phyloP scores from a whole-genome alignment of 805 yeast species.

The Wickerhamiella brachini region DNA sequence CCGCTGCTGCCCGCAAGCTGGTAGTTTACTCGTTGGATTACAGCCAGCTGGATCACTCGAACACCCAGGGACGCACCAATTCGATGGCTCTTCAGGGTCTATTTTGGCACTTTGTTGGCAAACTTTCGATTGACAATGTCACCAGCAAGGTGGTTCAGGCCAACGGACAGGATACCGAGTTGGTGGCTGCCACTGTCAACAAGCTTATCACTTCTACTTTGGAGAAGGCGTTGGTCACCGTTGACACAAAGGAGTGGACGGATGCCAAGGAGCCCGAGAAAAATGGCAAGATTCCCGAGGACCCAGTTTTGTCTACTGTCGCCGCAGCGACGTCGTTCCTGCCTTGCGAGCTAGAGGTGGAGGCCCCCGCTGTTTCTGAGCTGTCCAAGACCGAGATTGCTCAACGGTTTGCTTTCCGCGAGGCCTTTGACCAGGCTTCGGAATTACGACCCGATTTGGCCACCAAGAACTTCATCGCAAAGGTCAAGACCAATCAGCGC shows the following conservation, averaged over 20 bases:
- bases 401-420: conserved; percentile 63
- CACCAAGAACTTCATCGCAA: conserved; percentile 68
- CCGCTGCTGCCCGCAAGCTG: conserved; percentile 39
- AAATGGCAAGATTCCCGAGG: conserved; percentile 2
- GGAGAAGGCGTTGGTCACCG: conserved; percentile 20
- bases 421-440: conserved; percentile 49
- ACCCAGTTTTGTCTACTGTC: not conserved
- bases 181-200: conserved; percentile 42
- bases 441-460: conserved; percentile 82
- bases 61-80: conserved; percentile 58
- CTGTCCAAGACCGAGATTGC: conserved; percentile 39
- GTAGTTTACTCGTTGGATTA: conserved; percentile 47
- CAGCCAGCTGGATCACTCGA: conserved; percentile 42
- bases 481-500: conserved; percentile 82
- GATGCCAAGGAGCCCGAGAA: conserved; percentile 15
- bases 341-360: conserved; percentile 1
- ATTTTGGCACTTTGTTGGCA: conserved; percentile 61
- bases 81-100: conserved; percentile 66
- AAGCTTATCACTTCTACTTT: conserved; percentile 22
- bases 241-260: conserved; percentile 30
- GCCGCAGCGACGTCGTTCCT: not conserved
- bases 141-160: conserved; percentile 70
- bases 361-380: conserved; percentile 32
- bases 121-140: conserved; percentile 44
- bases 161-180: conserved; percentile 70